Evolutionary conservation across 2,329 filamentous ascomycete species (phyloP).

Genomic region (Fusarium sp.): DNA sequence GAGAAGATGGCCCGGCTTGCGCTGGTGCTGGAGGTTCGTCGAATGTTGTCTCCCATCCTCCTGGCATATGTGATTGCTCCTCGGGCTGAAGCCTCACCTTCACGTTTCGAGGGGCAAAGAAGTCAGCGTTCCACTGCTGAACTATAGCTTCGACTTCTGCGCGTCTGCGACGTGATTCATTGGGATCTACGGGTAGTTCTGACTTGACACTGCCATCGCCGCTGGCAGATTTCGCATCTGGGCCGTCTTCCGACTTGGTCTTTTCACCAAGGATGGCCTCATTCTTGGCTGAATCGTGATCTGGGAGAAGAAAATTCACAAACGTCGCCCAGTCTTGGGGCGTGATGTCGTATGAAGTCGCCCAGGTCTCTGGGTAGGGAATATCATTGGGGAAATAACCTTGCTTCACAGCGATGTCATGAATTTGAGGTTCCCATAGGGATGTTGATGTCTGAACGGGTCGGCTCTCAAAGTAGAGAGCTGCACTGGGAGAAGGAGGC

Average conservation of each 20-base stretch:
- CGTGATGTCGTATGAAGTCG: constrained; percentile 61
- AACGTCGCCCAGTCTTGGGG: constrained; percentile 73
- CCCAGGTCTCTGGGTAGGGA: constrained; percentile 59
- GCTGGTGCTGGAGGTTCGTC: constrained; percentile 39
- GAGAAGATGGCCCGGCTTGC: constrained; percentile 24
- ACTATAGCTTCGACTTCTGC: constrained; percentile 60
- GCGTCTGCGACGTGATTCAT: constrained; percentile 45
- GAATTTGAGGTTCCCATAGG: constrained; percentile 48
- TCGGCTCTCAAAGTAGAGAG: constrained; percentile 64
- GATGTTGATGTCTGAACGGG: constrained; percentile 52
- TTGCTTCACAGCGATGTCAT: constrained; percentile 55
- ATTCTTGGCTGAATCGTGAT: constrained; percentile 62
- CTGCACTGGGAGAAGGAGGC: constrained; percentile 46
- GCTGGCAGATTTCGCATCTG: constrained; percentile 47
- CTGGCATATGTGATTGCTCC: constrained; percentile 47
- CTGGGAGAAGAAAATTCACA: constrained; percentile 69
- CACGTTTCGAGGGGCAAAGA: constrained; percentile 68
- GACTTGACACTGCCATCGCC: constrained; percentile 24
- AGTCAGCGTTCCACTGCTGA: constrained; percentile 70
- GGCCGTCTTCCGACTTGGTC: constrained; percentile 58
- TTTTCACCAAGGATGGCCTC: constrained; percentile 66
- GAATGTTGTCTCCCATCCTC: constrained; percentile 44
- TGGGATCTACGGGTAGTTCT: constrained; percentile 22
- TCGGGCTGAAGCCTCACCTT: constrained; percentile 55
- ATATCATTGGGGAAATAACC: constrained; percentile 61